A percentile compares a stretch with the other conserved stretches of the same genome.
Conservation (phyloP, 306 rosid genomes). For the Trifolium fragiferum region DNA sequence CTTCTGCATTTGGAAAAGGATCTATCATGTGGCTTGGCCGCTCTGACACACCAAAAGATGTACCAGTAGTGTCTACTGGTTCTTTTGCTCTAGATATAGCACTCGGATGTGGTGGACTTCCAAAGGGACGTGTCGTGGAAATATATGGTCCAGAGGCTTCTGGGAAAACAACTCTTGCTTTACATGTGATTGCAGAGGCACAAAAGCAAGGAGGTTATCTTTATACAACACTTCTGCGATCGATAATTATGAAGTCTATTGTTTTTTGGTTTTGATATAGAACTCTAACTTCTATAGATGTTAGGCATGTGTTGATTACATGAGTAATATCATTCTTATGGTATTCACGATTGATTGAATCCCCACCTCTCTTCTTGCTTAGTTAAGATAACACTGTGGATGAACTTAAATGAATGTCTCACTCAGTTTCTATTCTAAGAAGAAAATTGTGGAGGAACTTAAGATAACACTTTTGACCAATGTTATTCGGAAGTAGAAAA, state of each 20-base stretch:
- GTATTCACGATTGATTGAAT: constrained; percentile 17
- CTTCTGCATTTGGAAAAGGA: constrained; percentile 85
- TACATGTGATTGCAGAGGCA: constrained; percentile 92
- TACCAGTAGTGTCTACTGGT: constrained; percentile 86
- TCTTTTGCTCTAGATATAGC: constrained; percentile 85
- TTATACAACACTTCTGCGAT: constrained; percentile 29
- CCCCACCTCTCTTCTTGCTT: neutral
- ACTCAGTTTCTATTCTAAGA: constrained; percentile 21
- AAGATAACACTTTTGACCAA: constrained; percentile 9
- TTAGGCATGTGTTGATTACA: neutral
- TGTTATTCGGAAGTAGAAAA: constrained; percentile 28
- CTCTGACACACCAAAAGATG: constrained; percentile 49
- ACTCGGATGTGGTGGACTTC: constrained; percentile 86
- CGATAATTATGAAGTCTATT: constrained; percentile 1
- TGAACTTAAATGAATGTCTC: constrained; percentile 21
- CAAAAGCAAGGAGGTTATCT: constrained; percentile 89
- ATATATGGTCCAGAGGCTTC: constrained; percentile 96
- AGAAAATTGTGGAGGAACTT: too few species aligned
- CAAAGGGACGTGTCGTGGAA: constrained; percentile 97
- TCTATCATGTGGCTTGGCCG: constrained; percentile 98
- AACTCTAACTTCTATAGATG: constrained; percentile 10
- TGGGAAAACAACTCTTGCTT: constrained; percentile 89
- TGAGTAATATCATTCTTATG: neutral
- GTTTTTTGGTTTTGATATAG: constrained; percentile 26
- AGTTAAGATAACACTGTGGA: neutral